Conservation (phyloP, 345 rosid species). For the Melaleuca alternifolia region DNA sequence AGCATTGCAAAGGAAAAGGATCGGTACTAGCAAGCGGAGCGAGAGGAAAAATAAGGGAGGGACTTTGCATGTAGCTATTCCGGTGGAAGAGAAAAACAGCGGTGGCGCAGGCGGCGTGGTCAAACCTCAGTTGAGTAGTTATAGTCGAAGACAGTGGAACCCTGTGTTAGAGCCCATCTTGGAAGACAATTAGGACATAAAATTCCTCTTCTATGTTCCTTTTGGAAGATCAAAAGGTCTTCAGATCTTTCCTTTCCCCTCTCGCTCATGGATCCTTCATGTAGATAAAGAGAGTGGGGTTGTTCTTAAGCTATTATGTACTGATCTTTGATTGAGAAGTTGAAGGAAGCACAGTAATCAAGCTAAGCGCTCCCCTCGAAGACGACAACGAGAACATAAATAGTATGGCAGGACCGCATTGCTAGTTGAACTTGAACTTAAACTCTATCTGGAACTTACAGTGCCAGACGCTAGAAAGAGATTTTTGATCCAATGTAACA, state of each 20-base stretch:
- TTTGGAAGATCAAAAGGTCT: not conserved
- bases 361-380: too few relatives aligned
- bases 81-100: not conserved
- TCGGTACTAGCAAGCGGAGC: not conserved
- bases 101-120: not conserved
- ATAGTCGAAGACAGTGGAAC: slow-evolving; percentile 7
- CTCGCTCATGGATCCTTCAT: not conserved
- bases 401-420: too few relatives aligned
- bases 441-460: not conserved
- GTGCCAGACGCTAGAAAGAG: not conserved
- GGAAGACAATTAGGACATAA: slow-evolving; percentile 4
- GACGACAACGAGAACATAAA: too few relatives aligned
- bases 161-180: slow-evolving; percentile 30
- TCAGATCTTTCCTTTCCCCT: not conserved
- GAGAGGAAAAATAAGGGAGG: not conserved
- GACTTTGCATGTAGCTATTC: not conserved
- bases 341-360: not conserved
- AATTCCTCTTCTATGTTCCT: not conserved
- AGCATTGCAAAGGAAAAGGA: not conserved
- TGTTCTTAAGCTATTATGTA: not conserved
- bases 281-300: not conserved
- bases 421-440: not conserved
- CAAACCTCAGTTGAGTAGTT: not conserved
- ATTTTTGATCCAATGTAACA: not conserved
- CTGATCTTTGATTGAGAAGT: not conserved